These are phyloP conservation scores for Adenanthera pavonina DNA, from an alignment of 306 rosid species.

Conservation along the genomic window DNA sequence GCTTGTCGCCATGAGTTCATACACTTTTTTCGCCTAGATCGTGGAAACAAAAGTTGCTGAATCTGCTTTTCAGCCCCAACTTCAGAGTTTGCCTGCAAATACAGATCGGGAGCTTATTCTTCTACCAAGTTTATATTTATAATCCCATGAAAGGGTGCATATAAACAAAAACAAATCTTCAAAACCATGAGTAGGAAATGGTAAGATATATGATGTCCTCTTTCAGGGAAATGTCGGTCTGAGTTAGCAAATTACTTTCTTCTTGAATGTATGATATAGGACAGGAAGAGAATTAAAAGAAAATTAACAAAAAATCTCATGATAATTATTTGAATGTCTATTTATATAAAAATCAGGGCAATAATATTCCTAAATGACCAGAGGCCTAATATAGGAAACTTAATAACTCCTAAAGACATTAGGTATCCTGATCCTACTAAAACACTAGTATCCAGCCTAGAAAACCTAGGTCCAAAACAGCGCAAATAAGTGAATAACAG, in stretches of 20 bases:
- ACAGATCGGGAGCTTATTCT: conserved; percentile 16
- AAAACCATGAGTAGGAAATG: too few relatives aligned
- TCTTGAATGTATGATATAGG: not conserved
- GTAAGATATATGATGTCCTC: not conserved
- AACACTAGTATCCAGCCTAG: not conserved
- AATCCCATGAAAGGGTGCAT: conserved; percentile 2
- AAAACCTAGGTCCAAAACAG: not conserved
- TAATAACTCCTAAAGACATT: not conserved
- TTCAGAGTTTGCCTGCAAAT: conserved; percentile 73
- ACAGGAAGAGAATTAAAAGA: not conserved
- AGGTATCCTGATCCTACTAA: not conserved
- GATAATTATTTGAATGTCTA: not conserved
- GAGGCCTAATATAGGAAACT: not conserved
- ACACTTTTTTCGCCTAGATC: conserved; percentile 69
- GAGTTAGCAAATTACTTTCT: not conserved
- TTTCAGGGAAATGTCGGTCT: not conserved
- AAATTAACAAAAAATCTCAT: not conserved
- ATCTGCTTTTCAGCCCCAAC: conserved; percentile 83
- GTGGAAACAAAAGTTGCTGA: conserved; percentile 78
- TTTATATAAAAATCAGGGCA: not conserved
- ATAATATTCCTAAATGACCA: not conserved
- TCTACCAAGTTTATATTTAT: not conserved
- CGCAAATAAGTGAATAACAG: not conserved
- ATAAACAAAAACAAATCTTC: not conserved
- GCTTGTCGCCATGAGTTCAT: conserved; percentile 45